Base-by-base conservation (phyloP, 2,329 filamentous ascomycete genomes). In the Phaeophleospora eucalypticola region DNA sequence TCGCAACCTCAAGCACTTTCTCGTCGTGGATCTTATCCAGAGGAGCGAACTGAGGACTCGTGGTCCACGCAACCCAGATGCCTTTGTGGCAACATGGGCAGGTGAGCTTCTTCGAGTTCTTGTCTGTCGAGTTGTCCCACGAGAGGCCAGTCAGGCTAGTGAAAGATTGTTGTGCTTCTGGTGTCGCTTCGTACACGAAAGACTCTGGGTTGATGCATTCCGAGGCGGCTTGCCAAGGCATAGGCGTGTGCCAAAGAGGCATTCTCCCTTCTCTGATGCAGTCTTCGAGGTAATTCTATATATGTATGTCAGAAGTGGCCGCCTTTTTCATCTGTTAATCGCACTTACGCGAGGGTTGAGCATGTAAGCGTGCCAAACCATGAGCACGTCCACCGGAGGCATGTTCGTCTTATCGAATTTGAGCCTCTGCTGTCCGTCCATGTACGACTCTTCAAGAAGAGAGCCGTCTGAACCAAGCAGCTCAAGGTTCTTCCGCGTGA, bases 281-380 rank as follows among this genome's bases (percentile, higher is more conserved):
- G 61, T 91, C 87, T 58, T 90, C 85, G 3, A 89, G 76, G 60
- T 83, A 90, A n/a, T n/a, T n/a, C n/a, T n/a, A n/a, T n/a, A n/a
- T n/a, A n/a, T n/a, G n/a, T n/a, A n/a, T n/a, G n/a, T n/a, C n/a
- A n/a, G n/a, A n/a, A n/a, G n/a, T n/a, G n/a, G n/a, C n/a, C n/a
- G n/a, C n/a, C n/a, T n/a, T n/a, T n/a, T n/a, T n/a, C n/a, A n/a
- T n/a, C n/a, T n/a, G n/a, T n/a, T n/a, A n/a, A n/a, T n/a, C n/a
- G n/a, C n/a, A n/a, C n/a, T n/a, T n/a, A 71, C 72, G 34, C 83
- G 74, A 0, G 87, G 87, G 56, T 89, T 90, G 2, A 91, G 77
- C 79, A 87, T 84, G 59, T 87, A 86, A 0, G 84, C 72, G 64
- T 91, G 87, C 82, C 84, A 87, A 0, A 90, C 82, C 83, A 90